phyloP scores from a whole-genome alignment of 805 yeast genomes.

The Lipomyces yamadae region DNA sequence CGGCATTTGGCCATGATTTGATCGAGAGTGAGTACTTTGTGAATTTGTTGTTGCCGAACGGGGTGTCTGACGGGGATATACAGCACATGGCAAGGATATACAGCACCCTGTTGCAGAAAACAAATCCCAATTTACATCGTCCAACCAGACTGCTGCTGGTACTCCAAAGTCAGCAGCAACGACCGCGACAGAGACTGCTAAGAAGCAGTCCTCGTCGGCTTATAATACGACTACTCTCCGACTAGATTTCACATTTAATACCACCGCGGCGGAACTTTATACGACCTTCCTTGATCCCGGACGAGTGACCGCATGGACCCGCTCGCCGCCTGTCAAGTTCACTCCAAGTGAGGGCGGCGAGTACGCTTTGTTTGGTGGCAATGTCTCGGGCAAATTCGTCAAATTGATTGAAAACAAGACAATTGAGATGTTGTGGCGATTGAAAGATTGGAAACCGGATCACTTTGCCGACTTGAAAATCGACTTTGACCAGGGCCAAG shows the following conservation, averaged over 20 bases:
- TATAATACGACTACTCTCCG: constrained; percentile 82
- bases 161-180: constrained; percentile 33
- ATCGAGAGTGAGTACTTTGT: constrained; percentile 49
- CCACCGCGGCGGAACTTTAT: constrained; percentile 85
- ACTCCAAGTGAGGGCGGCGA: constrained; percentile 63
- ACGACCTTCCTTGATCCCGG: constrained; percentile 74
- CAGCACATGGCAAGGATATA: constrained; percentile 76
- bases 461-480: constrained; percentile 74
- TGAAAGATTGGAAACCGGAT: constrained; percentile 85
- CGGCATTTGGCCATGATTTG: constrained; percentile 76
- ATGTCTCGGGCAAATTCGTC: constrained; percentile 71
- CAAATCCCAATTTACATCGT: constrained; percentile 60
- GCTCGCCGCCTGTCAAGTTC: constrained; percentile 64
- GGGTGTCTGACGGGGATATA: not conserved
- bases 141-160: constrained; percentile 42
- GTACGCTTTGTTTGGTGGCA: constrained; percentile 84
- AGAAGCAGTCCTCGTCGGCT: constrained; percentile 42
- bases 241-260: constrained; percentile 78
- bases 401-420: constrained; percentile 62
- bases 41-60: constrained; percentile 28
- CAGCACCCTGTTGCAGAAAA: constrained; percentile 77
- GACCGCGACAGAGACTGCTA: constrained; percentile 31
- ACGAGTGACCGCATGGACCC: constrained; percentile 88
- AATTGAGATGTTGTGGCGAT: constrained; percentile 82
- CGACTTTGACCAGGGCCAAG: constrained; percentile 72